These are phyloP conservation scores for Clitopilus passeckerianus DNA, from an alignment of 768 basidiomycete genomes.

Conservation along the genomic window DNA sequence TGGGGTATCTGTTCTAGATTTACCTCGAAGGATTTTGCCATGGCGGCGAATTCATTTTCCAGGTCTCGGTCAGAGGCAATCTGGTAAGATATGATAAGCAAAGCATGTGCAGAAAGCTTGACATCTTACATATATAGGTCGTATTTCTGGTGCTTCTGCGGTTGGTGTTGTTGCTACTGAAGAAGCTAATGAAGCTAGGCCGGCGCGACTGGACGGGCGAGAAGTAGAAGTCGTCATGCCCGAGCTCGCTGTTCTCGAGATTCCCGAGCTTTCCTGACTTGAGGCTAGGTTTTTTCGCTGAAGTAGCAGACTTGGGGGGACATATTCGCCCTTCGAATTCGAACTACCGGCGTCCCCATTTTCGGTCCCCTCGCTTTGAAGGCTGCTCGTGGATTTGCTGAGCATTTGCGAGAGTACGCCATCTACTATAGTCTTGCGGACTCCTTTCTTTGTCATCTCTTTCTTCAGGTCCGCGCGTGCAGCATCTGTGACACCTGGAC, in stretches of 20 bases:
- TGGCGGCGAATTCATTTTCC: constrained; percentile 76
- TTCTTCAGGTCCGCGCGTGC: constrained; percentile 94
- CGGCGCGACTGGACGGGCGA: constrained; percentile 56
- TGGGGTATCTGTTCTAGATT: constrained; percentile 11
- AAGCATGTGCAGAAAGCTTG: too few relatives aligned
- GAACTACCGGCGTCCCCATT: constrained; percentile 38
- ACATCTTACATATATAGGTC: constrained; percentile 61
- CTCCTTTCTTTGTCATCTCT: constrained; percentile 78
- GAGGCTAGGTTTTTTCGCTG: constrained; percentile 39
- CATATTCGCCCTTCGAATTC: constrained; percentile 48
- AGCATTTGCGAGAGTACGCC: constrained; percentile 68
- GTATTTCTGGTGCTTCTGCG: constrained; percentile 43
- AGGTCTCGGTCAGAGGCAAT: constrained; percentile 84
- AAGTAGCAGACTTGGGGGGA: constrained; percentile 72
- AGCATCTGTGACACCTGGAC: constrained; percentile 73
- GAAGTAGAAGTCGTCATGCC: constrained; percentile 44
- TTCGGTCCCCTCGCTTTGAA: constrained; percentile 57
- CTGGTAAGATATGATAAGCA: constrained; percentile 26
- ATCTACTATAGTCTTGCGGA: constrained; percentile 86
- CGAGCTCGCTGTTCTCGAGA: constrained; percentile 44
- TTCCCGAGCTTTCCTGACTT: constrained; percentile 23
- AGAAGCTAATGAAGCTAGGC: constrained; percentile 35
- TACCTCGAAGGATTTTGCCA: constrained; percentile 81
- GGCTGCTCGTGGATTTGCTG: constrained; percentile 36
- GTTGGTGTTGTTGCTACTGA: constrained; percentile 31